Percentiles rank a stretch among this genome's conserved stretches.
Evolutionary conservation across 331 rosid genomes (phyloP).

Genomic region (Phaseolus coccineus): DNA sequence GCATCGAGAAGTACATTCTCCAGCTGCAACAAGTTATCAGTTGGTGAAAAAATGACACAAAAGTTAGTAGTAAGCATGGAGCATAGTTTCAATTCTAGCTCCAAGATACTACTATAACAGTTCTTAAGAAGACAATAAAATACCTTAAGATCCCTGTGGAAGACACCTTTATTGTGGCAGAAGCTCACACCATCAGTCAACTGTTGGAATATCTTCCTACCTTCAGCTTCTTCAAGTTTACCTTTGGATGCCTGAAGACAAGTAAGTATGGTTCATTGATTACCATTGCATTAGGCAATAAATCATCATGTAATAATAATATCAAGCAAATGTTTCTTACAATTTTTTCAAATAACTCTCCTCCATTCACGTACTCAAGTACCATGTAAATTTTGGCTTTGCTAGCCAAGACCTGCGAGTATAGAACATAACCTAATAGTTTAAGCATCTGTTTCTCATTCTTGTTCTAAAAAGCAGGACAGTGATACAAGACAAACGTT

Average conservation of each 20-base stretch:
- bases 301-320: background rate
- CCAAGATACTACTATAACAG: background rate
- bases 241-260: slow-evolving; percentile 69
- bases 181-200: slow-evolving; percentile 82
- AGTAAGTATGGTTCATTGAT: background rate
- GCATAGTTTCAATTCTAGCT: background rate
- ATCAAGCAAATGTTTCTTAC: slow-evolving; percentile 52
- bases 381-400: slow-evolving; percentile 92
- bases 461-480: too few species aligned
- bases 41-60: slow-evolving; percentile 12
- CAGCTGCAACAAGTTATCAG: slow-evolving; percentile 58
- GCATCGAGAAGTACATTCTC: slow-evolving; percentile 88
- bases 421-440: slow-evolving; percentile 6
- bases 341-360: slow-evolving; percentile 86
- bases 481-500: too few species aligned
- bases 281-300: background rate
- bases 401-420: slow-evolving; percentile 90
- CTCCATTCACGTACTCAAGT: slow-evolving; percentile 82
- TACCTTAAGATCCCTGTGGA: slow-evolving; percentile 94
- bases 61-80: slow-evolving; percentile 4
- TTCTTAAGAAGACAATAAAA: slow-evolving; percentile 26
- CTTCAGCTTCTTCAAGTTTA: slow-evolving; percentile 66
- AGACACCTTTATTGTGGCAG: slow-evolving; percentile 87
- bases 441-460: too few species aligned
- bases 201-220: slow-evolving; percentile 83